phyloP scores from a whole-genome alignment of 208 protist species.

The Acanthamoeba triangularis region DNA sequence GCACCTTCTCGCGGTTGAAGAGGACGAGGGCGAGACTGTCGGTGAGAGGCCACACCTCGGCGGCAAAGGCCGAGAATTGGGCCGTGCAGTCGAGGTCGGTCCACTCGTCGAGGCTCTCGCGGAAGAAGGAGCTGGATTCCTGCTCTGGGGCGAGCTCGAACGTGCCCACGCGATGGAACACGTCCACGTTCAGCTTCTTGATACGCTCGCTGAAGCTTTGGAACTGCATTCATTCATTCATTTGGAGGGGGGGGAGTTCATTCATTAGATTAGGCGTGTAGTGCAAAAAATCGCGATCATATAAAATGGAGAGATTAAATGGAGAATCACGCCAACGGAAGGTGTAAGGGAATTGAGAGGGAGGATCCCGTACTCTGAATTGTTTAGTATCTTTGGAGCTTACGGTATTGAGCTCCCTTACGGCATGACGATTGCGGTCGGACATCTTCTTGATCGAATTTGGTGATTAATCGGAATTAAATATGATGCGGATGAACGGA shows the following conservation, averaged over 20 bases:
- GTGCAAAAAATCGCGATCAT: neutral
- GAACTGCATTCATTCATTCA: constrained; percentile 29
- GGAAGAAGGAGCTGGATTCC: constrained; percentile 71
- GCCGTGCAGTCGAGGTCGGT: constrained; percentile 73
- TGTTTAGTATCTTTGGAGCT: constrained; percentile 14
- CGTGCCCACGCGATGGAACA: constrained; percentile 70
- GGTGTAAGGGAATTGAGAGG: neutral
- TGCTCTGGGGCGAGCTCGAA: constrained; percentile 69
- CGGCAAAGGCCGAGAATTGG: constrained; percentile 65
- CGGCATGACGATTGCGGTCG: constrained; percentile 25
- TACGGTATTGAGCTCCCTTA: neutral
- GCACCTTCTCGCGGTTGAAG: constrained; percentile 39
- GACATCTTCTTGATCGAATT: constrained; percentile 7
- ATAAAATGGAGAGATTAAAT: constrained; percentile 3
- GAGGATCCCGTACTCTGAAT: neutral
- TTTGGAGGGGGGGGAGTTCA: neutral
- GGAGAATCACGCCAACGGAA: neutral
- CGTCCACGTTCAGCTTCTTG: constrained; percentile 71
- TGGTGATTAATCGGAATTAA: neutral
- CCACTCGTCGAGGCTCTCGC: constrained; percentile 73
- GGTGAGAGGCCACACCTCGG: constrained; percentile 65
- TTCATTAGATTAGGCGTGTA: neutral
- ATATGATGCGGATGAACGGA: neutral
- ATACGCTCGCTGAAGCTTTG: constrained; percentile 76
- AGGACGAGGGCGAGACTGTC: constrained; percentile 59